phyloP scores from a whole-genome alignment of 1,284 basidiomycete genomes.

The Ganoderma sinense region DNA sequence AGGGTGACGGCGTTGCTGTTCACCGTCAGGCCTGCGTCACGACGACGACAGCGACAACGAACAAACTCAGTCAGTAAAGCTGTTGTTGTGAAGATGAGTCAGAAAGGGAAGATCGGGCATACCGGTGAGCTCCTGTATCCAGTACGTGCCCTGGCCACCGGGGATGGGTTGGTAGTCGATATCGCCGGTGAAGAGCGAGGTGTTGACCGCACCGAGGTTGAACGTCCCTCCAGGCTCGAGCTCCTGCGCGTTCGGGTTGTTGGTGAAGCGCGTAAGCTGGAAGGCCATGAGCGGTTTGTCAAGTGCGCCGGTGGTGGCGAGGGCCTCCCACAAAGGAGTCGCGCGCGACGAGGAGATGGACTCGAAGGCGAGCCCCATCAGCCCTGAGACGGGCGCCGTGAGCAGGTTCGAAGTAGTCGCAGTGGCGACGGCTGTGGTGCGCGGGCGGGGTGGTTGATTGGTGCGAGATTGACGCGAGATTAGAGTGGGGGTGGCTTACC shows the following conservation, averaged over 20 bases:
- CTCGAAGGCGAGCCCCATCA: conserved; percentile 49
- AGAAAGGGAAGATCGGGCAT: conserved; percentile 1
- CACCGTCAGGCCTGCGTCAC: conserved; percentile 56
- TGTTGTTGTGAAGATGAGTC: not conserved
- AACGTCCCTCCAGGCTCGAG: conserved; percentile 83
- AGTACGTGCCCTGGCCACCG: conserved; percentile 49
- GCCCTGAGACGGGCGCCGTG: conserved; percentile 41
- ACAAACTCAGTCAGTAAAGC: not conserved
- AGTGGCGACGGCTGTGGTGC: conserved; percentile 35
- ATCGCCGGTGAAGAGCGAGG: conserved; percentile 75
- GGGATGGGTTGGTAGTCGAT: conserved; percentile 81
- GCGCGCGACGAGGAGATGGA: conserved; percentile 46
- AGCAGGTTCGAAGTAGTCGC: conserved; percentile 37
- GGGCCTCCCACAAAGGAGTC: conserved; percentile 62
- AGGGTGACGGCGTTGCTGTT: conserved; percentile 60
- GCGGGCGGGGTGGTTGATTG: not conserved
- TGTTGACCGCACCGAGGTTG: conserved; percentile 76
- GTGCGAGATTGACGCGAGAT: not conserved
- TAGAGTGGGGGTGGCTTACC: conserved; percentile 38
- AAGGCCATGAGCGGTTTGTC: conserved; percentile 80
- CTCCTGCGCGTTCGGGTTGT: conserved; percentile 52
- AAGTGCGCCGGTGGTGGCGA: conserved; percentile 66
- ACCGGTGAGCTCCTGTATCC: conserved; percentile 34
- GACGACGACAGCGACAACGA: not conserved
- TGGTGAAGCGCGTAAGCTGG: conserved; percentile 78